Conservation (phyloP, 1,139 yeast species). For the Suhomyces guaymorum region DNA sequence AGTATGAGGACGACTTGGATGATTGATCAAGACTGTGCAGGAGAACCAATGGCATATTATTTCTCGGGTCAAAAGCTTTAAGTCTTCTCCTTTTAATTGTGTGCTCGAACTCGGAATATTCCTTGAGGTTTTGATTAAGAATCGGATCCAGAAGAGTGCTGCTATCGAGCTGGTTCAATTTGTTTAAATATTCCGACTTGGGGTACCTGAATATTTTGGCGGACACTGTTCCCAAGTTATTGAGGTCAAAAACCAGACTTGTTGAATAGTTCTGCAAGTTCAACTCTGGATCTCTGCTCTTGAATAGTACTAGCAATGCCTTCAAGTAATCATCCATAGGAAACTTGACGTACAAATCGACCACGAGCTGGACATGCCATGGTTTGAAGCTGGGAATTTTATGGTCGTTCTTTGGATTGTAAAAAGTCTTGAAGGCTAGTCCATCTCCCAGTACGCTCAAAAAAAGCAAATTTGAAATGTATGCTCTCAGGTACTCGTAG, state of each 20-base stretch:
- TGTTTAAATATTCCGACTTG: constrained; percentile 15
- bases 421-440: constrained; percentile 14
- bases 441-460: constrained; percentile 29
- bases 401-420: constrained; percentile 8
- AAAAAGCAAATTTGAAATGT: constrained; percentile 44
- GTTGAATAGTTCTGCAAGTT: constrained; percentile 18
- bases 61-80: too few relatives aligned
- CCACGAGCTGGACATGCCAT: constrained; percentile 40
- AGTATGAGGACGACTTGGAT: too few relatives aligned
- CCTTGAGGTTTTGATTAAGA: constrained; percentile 18
- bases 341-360: constrained; percentile 33
- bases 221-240: constrained; percentile 22
- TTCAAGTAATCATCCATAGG: constrained; percentile 37
- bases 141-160: constrained; percentile 18
- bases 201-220: constrained; percentile 27
- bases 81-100: constrained; percentile 10
- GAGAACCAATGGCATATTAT: too few relatives aligned
- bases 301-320: constrained; percentile 27
- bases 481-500: constrained; percentile 44
- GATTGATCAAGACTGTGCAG: too few relatives aligned
- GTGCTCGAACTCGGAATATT: constrained; percentile 16
- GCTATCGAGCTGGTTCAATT: constrained; percentile 10
- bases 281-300: constrained; percentile 25
- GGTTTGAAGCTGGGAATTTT: constrained; percentile 31
- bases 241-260: constrained; percentile 12